Evolutionary conservation across 1,284 basidiomycete species (phyloP), one percentile per base, ranked within the genome.

Genomic region (Irpex lacteus): DNA sequence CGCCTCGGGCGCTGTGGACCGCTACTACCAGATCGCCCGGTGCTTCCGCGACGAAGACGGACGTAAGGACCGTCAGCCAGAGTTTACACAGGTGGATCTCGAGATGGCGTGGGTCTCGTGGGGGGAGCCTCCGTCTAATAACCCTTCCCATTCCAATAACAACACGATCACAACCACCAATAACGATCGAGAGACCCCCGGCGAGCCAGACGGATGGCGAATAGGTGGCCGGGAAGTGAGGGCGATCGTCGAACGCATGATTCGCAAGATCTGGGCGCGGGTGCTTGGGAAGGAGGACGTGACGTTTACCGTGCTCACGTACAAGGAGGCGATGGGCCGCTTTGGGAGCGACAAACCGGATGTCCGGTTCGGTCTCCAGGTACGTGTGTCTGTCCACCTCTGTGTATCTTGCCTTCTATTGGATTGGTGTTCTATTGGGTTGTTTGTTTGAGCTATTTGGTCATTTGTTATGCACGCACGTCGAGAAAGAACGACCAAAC

Each of bases 281-380:
- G 72, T 85, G 34, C 83, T 86, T 4, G 26, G 26, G 26, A 26
- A 26, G 26, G 26, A 26, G 26, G 26, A 4, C 8, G 76, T 77
- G 57, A 69, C 73, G 15, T 95, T 96, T 79, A 77, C 79, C 62
- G 91, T 95, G 60, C 90, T 96, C 86, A 92, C 91, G 55, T 96
- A 96, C 75, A 76, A 83, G 64, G 88, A 95, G 70, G 93, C 94
- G 5, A 96, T 97, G 92, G 81, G 85, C 72, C 86, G 94, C 88
- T 98, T 90, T 81, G 96, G 96, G 7, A 95, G 94, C 59, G 96
- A 98, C 80, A 98, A 98, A 80, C 96, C 96, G 47, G 96, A 98
- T 76, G 87, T 90, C 59, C 86, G 96, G 61, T 96, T 94, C 77
- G 87, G 86, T 56, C 83, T 96, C 68, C 88, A 95, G 86, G 93